Conservation (phyloP, 2,329 filamentous ascomycete genomes). For the Ophiostoma pallidulum region DNA sequence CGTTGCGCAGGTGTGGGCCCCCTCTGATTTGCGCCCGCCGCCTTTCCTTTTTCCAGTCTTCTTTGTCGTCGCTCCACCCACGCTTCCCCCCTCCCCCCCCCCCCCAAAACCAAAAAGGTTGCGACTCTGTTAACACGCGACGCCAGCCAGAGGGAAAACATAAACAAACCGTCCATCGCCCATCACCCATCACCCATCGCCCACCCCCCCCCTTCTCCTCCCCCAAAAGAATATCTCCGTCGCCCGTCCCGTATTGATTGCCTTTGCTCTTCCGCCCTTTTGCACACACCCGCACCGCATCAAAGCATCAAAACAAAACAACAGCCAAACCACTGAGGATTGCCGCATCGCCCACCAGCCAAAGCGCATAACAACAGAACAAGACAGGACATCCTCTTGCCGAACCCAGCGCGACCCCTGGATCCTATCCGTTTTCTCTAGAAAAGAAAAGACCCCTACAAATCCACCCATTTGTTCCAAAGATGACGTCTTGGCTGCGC, state of each 20-base stretch:
- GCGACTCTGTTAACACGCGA: slow-evolving; percentile 11
- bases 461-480: background rate
- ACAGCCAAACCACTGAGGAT: background rate
- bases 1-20: slow-evolving; percentile 2
- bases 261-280: no score
- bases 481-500: slow-evolving; percentile 55
- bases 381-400: no score
- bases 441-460: no score
- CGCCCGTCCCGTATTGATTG: background rate
- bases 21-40: slow-evolving; percentile 7
- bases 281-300: background rate
- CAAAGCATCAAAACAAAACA: slow-evolving; percentile 6
- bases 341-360: background rate
- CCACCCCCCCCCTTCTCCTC: background rate
- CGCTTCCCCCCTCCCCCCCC: background rate
- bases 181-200: slow-evolving; percentile 3
- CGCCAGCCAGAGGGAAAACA: slow-evolving; percentile 11
- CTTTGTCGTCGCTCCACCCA: background rate
- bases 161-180: slow-evolving; percentile 12
- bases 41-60: no score
- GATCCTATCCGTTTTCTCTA: no score
- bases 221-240: background rate
- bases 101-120: background rate
- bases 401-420: no score
- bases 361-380: slow-evolving; percentile 5